A percentile compares a stretch with the other conserved stretches of the same genome.
These are phyloP conservation scores for Hamigera avellanea DNA, from an alignment of 495 filamentous ascomycete genomes.

Conservation along the genomic window DNA sequence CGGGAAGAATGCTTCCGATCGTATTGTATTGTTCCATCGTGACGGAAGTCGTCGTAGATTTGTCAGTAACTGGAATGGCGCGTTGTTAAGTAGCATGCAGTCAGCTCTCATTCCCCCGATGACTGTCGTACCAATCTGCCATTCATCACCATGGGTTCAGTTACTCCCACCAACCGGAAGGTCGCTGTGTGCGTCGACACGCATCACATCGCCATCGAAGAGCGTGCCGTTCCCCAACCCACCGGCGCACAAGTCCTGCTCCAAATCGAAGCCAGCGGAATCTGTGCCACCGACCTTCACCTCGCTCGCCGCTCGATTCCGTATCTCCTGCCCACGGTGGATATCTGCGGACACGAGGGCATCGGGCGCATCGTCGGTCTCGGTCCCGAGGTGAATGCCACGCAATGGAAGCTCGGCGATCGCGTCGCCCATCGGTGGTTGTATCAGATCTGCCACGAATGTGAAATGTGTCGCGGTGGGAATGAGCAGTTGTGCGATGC, in stretches of 20 bases:
- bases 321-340: neutral
- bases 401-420: slow-evolving; percentile 8
- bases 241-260: neutral
- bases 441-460: slow-evolving; percentile 16
- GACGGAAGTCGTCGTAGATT: too few relatives aligned
- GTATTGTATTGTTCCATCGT: too few relatives aligned
- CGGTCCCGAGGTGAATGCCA: slow-evolving; percentile 12
- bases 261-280: neutral
- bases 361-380: slow-evolving; percentile 19
- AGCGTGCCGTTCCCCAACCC: neutral
- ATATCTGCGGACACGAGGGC: slow-evolving; percentile 24
- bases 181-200: neutral
- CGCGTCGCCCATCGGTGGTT: slow-evolving; percentile 19
- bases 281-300: neutral
- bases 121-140: too few relatives aligned
- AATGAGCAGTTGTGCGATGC: slow-evolving; percentile 18
- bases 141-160: too few relatives aligned
- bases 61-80: too few relatives aligned
- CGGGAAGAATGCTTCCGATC: too few relatives aligned
- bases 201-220: neutral
- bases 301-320: neutral
- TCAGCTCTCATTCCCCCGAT: too few relatives aligned
- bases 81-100: too few relatives aligned
- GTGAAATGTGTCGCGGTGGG: slow-evolving; percentile 17
- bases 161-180: neutral